Evolutionary conservation across 129 eudicot species (phyloP).

Genomic region (Flaveria sonorensis): DNA sequence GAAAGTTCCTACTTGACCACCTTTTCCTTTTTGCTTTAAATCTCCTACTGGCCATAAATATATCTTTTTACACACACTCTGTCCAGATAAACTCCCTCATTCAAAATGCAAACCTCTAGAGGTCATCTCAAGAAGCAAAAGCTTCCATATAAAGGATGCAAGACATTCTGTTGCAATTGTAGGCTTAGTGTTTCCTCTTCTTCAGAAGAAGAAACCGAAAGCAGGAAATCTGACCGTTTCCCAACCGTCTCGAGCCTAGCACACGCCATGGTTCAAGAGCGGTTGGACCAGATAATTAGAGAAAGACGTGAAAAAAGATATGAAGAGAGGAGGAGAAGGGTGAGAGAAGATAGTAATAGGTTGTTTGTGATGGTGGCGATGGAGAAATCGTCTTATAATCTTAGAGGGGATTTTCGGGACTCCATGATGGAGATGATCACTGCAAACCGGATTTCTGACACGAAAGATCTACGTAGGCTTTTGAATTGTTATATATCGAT

Average conservation of each 20-base stretch:
- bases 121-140: slow-evolving; percentile 53
- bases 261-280: slow-evolving; percentile 87
- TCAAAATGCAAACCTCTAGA: slow-evolving; percentile 60
- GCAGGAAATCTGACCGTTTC: slow-evolving; percentile 43
- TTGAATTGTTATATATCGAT: slow-evolving; percentile 70
- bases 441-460: slow-evolving; percentile 48
- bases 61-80: slow-evolving; percentile 42
- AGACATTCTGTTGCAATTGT: slow-evolving; percentile 70
- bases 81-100: slow-evolving; percentile 38
- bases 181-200: slow-evolving; percentile 82
- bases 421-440: slow-evolving; percentile 78
- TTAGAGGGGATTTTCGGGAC: slow-evolving; percentile 75
- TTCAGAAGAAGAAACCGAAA: slow-evolving; percentile 52
- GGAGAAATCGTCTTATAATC: slow-evolving; percentile 78
- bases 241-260: slow-evolving; percentile 63
- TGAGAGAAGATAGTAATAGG: slow-evolving; percentile 40
- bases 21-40: slow-evolving; percentile 44
- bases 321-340: slow-evolving; percentile 46
- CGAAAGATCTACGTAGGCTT: slow-evolving; percentile 69
- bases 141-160: slow-evolving; percentile 61
- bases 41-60: slow-evolving; percentile 44
- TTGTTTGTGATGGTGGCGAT: slow-evolving; percentile 76
- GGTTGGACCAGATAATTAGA: slow-evolving; percentile 67
- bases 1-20: slow-evolving; percentile 50
- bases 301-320: slow-evolving; percentile 52